These are phyloP conservation scores for Linnemannia elongata DNA, from an alignment of 192 early-diverging fungal genomes.

Conservation along the genomic window DNA sequence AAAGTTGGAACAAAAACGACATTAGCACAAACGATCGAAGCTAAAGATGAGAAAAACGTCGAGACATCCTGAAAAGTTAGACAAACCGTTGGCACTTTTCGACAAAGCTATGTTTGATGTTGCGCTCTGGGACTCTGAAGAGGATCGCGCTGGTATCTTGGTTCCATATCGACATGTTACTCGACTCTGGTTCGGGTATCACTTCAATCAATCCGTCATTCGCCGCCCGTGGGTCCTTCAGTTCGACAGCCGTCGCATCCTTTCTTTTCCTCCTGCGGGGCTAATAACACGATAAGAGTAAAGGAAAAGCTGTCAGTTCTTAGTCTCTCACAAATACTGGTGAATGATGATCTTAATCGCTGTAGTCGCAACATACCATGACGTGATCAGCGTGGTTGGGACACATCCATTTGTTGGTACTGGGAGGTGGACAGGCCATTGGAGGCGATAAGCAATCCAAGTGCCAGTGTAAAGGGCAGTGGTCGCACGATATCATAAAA, in stretches of 20 bases:
- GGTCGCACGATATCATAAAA: constrained; percentile 65
- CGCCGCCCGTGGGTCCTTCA: constrained; percentile 25
- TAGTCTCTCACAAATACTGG: background rate
- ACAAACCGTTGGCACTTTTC: constrained; percentile 54
- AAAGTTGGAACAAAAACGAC: background rate
- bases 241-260: constrained; percentile 33
- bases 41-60: background rate
- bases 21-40: background rate
- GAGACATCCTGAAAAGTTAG: background rate
- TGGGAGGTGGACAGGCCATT: constrained; percentile 60
- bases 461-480: constrained; percentile 67
- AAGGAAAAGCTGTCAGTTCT: background rate
- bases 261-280: constrained; percentile 52
- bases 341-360: background rate
- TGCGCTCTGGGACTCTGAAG: constrained; percentile 56
- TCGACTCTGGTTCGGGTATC: constrained; percentile 26
- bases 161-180: constrained; percentile 21
- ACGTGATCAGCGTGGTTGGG: constrained; percentile 64
- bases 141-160: constrained; percentile 41
- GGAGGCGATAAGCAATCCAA: constrained; percentile 68
- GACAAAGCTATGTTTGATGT: constrained; percentile 58
- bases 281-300: constrained; percentile 16
- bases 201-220: constrained; percentile 62
- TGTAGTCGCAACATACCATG: constrained; percentile 37
- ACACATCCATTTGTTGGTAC: constrained; percentile 67